phyloP scores from a whole-genome alignment of 306 rosid species.

The cucumber (Cucumis sativus) region Cucumber_9930_V3 NC_026658.2:13667001-13667500 shows the following conservation, averaged over 20 bases:
- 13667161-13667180: background rate
- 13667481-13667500: background rate
- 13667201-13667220: background rate
- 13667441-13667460: background rate
- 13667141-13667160: background rate
- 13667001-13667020: background rate
- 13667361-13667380: background rate
- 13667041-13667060: background rate
- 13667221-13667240: background rate
- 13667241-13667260: background rate
- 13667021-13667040: background rate
- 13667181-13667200: background rate
- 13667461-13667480: background rate
- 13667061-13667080: background rate
- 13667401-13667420: background rate
- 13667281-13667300: background rate
- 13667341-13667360: background rate
- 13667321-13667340: background rate
- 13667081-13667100: background rate
- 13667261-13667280: background rate
- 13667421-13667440: background rate
- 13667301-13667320: background rate
- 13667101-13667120: background rate
- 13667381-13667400: background rate
- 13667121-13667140: background rate